Conservation (phyloP, 2,329 filamentous ascomycete genomes). For the Ceratocystis diversiconidia region DNA sequence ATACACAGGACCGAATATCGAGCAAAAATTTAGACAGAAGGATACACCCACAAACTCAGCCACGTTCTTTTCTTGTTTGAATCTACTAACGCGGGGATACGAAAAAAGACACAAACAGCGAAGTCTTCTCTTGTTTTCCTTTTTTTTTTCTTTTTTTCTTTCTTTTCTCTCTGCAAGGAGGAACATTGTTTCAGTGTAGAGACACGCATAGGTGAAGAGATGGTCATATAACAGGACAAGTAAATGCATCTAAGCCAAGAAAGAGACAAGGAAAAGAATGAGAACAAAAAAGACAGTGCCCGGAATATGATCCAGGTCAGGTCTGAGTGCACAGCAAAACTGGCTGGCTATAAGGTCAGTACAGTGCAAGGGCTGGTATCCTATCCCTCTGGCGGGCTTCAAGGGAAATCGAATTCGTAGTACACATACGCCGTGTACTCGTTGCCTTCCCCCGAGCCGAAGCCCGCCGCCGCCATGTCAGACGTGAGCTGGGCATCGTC, state of each 20-base stretch:
- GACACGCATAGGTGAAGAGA: not conserved
- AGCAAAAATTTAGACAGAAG: not conserved
- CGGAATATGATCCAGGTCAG: not conserved
- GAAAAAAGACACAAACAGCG: not conserved
- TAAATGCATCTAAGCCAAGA: not conserved
- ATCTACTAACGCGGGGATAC: not conserved
- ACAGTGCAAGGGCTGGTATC: not conserved
- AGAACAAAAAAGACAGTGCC: not conserved
- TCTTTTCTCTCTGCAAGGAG: not conserved
- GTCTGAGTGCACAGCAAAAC: not conserved
- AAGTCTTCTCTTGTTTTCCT: not conserved
- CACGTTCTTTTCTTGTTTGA: not conserved
- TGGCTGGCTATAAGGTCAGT: not conserved
- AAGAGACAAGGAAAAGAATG: not conserved
- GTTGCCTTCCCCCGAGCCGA: conserved; percentile 52
- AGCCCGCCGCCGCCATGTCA: conserved; percentile 67
- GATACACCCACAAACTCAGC: not conserved
- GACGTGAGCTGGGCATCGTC: conserved; percentile 68
- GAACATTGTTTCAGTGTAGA: conserved; percentile 2
- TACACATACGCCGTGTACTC: conserved; percentile 96
- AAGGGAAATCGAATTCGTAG: conserved; percentile 77
- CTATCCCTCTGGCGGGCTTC: too few relatives aligned
- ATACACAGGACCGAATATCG: not conserved
- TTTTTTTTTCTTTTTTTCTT: not conserved
- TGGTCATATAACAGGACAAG: not conserved